phyloP scores from a whole-genome alignment of 306 rosid genomes.

The Rosa chinensis region DNA sequence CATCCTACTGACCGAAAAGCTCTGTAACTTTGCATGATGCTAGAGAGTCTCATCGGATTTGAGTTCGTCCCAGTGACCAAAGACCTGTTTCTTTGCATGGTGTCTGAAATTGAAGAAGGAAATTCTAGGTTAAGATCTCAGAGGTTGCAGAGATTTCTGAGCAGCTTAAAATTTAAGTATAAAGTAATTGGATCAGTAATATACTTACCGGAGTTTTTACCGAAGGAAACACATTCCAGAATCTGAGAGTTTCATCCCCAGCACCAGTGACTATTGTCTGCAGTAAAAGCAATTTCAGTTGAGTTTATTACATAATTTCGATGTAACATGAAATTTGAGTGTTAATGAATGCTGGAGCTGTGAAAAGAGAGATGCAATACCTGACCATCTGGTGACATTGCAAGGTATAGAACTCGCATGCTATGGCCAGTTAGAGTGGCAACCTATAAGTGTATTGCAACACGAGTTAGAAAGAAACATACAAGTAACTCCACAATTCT shows the following conservation, averaged over 20 bases:
- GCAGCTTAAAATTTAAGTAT: not conserved
- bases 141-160: not conserved
- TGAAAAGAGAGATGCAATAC: conserved; percentile 30
- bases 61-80: conserved; percentile 93
- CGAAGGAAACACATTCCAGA: conserved; percentile 95
- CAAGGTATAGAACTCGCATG: conserved; percentile 95
- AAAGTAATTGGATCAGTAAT: not conserved
- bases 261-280: conserved; percentile 98
- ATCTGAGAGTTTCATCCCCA: conserved; percentile 93
- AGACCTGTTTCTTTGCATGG: conserved; percentile 84
- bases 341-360: not conserved
- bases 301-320: not conserved
- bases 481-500: not conserved
- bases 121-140: not conserved
- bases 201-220: conserved; percentile 75
- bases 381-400: conserved; percentile 99
- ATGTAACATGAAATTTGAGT: not conserved
- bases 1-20: conserved; percentile 80
- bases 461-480: not conserved
- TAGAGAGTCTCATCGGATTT: conserved; percentile 14
- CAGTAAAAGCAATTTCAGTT: conserved; percentile 18
- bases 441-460: conserved; percentile 46
- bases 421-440: conserved; percentile 97
- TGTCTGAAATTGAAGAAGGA: conserved; percentile 43
- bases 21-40: conserved; percentile 54